Evolutionary conservation across 768 basidiomycete species (phyloP).

Genomic region (Suillus tomentosus): DNA sequence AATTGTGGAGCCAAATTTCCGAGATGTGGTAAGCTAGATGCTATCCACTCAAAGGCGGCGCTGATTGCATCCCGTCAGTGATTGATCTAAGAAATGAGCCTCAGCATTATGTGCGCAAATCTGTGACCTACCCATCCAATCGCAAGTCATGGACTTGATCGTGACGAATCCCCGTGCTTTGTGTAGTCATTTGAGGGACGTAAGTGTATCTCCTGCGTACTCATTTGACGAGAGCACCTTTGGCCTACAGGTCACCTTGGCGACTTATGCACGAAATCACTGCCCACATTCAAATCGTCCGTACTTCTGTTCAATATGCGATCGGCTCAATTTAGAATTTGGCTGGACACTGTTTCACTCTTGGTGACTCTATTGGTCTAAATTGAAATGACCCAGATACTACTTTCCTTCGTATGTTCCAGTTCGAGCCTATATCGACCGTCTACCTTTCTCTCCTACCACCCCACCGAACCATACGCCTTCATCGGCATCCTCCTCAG

Average conservation of each 20-base stretch:
- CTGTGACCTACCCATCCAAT: not conserved
- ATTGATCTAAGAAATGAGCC: not conserved
- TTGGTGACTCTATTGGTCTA: not conserved
- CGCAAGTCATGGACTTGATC: not conserved
- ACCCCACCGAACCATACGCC: not conserved
- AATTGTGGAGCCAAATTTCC: not conserved
- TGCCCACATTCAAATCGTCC: not conserved
- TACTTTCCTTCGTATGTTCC: not conserved
- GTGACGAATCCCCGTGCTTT: not conserved
- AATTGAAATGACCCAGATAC: not conserved
- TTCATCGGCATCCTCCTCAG: not conserved
- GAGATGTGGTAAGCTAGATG: not conserved
- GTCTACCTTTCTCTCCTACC: not conserved
- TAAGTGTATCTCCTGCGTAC: not conserved
- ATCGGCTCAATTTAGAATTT: not conserved
- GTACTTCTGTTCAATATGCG: not conserved
- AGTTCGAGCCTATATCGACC: not conserved
- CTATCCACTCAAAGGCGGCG: not conserved
- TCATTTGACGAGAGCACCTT: not conserved
- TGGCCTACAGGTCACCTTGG: not conserved
- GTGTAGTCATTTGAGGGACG: not conserved
- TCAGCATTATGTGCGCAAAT: not conserved
- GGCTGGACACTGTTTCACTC: not conserved
- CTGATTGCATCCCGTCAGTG: not conserved
- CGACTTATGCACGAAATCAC: not conserved